These are phyloP conservation scores for Lactifluus piperatus DNA, from an alignment of 768 basidiomycete species.

Conservation along the genomic window DNA sequence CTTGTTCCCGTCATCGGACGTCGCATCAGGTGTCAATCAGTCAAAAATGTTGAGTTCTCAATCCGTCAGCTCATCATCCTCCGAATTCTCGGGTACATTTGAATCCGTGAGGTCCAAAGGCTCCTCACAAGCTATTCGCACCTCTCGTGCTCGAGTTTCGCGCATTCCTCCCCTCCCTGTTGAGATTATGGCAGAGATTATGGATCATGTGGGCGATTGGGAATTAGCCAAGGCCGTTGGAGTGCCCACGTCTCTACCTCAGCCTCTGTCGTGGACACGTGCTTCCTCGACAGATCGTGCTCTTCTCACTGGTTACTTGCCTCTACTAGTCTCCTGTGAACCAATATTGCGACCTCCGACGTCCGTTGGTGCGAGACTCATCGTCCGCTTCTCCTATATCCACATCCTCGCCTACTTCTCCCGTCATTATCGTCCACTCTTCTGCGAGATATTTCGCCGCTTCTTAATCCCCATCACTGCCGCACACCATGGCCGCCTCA, in stretches of 20 bases:
- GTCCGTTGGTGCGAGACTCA: slow-evolving; percentile 54
- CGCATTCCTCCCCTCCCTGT: slow-evolving; percentile 53
- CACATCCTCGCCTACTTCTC: slow-evolving; percentile 69
- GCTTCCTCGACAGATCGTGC: slow-evolving; percentile 64
- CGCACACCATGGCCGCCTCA: slow-evolving; percentile 60
- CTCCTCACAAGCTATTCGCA: slow-evolving; percentile 19
- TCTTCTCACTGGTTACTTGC: slow-evolving; percentile 56
- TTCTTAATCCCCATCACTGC: slow-evolving; percentile 73
- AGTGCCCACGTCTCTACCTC: slow-evolving; percentile 57
- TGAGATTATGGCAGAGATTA: slow-evolving; percentile 67
- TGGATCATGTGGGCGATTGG: slow-evolving; percentile 79
- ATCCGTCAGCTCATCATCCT: background rate
- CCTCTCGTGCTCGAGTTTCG: slow-evolving; percentile 7
- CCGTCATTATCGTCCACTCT: slow-evolving; percentile 53
- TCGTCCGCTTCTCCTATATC: slow-evolving; percentile 67
- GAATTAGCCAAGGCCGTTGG: slow-evolving; percentile 72
- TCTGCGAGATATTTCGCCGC: slow-evolving; percentile 53
- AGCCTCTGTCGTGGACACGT: slow-evolving; percentile 61
- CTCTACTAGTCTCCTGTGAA: slow-evolving; percentile 50
- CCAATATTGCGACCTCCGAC: slow-evolving; percentile 53
- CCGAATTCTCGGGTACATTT: background rate
- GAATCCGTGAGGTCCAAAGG: background rate
- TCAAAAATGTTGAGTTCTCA: background rate
- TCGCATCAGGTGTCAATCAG: background rate
- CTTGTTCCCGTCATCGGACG: background rate